These are phyloP conservation scores for Blastomyces emzantsi DNA, from an alignment of 2,329 filamentous ascomycete species.

Conservation along the genomic window DNA sequence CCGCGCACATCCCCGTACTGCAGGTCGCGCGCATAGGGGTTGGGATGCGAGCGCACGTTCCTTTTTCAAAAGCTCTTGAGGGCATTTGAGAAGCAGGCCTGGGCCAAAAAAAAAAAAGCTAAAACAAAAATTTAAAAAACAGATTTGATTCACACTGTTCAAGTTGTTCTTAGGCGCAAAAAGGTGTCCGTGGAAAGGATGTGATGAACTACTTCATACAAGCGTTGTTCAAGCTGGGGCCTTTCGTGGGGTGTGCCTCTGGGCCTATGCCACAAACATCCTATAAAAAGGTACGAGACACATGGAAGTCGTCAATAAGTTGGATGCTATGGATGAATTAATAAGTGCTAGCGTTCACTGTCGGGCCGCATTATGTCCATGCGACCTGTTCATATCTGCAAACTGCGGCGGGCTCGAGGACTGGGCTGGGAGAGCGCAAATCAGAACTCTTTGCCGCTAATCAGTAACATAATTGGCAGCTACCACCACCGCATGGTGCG, in stretches of 20 bases:
- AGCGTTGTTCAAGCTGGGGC: no score
- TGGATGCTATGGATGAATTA: not conserved
- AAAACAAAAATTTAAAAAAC: not conserved
- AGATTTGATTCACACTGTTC: no score
- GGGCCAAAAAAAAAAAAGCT: not conserved
- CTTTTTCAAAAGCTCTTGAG: not conserved
- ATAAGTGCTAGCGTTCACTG: not conserved
- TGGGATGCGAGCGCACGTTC: not conserved
- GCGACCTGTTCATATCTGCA: not conserved
- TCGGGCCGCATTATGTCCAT: not conserved
- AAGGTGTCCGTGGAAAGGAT: no score
- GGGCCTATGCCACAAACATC: no score
- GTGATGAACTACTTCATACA: no score
- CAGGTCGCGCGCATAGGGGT: not conserved
- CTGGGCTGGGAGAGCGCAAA: not conserved
- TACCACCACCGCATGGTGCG: not conserved
- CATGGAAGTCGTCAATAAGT: not conserved
- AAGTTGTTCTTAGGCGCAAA: no score
- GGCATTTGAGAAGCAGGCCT: not conserved
- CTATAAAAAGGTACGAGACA: not conserved
- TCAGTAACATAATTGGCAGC: not conserved
- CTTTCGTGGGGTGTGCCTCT: no score
- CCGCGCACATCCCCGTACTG: not conserved
- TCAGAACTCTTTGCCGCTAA: not conserved
- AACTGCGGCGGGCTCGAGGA: not conserved